phyloP scores from a whole-genome alignment of 2,329 filamentous ascomycete species.

The Phialophora macrospora region DNA sequence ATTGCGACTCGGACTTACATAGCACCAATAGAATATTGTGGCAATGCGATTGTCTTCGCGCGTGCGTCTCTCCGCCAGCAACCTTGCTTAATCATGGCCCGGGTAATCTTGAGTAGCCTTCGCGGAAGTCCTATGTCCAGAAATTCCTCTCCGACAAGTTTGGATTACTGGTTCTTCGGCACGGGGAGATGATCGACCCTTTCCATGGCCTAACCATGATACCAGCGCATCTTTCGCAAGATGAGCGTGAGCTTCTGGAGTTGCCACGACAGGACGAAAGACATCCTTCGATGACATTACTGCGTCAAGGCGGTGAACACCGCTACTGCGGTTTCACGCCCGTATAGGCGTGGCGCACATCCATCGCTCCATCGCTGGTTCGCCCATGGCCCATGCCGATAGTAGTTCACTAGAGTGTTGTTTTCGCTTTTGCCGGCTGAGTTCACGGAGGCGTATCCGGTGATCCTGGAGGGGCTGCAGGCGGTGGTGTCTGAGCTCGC shows the following conservation, averaged over 20 bases:
- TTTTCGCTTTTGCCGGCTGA: neutral
- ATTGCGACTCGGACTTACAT: neutral
- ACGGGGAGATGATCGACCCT: neutral
- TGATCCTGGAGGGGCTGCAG: slow-evolving; percentile 22
- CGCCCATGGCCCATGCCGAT: neutral
- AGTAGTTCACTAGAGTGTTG: neutral
- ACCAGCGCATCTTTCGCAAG: neutral
- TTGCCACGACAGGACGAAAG: neutral
- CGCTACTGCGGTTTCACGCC: neutral
- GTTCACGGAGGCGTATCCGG: slow-evolving; percentile 21
- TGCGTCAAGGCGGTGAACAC: neutral
- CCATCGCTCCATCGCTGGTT: neutral
- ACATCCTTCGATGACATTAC: too few species aligned
- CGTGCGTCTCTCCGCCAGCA: neutral
- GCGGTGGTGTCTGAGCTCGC: slow-evolving; percentile 23
- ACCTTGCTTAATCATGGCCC: neutral
- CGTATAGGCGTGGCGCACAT: neutral
- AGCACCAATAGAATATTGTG: neutral
- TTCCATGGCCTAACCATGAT: neutral
- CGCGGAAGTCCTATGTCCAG: neutral
- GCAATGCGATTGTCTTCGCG: neutral
- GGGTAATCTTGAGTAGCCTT: neutral
- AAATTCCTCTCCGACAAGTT: neutral
- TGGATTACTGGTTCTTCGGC: neutral
- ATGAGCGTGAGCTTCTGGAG: neutral